Evolutionary conservation across 441 rosid species (phyloP), one percentile per base, ranked within the genome.

Genomic region (Erodium trifolium): DNA sequence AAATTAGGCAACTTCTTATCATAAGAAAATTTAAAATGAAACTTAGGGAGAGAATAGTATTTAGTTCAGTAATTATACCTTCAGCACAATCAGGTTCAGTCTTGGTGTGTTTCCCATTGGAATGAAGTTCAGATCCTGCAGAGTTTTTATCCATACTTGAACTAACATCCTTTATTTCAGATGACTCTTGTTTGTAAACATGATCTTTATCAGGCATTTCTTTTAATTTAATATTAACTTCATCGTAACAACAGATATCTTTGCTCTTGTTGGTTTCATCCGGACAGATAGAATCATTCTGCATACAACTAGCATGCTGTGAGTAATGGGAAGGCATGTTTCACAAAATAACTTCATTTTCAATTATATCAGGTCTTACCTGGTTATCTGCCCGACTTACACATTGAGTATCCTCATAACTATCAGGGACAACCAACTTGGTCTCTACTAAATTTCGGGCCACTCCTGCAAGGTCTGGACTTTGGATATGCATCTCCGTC

Each of bases 371-470:
- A 34, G 37, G 71, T 66, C 19, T 39, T 65, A 68, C 70, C 68
- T 64, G 73, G 29, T 74, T 70, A 71, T 64, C 74, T 34, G 63
- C 73, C 53, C 45, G 72, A 72, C 67, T 75, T 45, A 63, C 77
- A 72, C 65, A 49, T 59, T 73, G 77, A 65, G 76, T 77, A 76
- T 78, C 80, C 76, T 85, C 83, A 74, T 80, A 80, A 76, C 84
- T 85, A 79, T 87, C 88, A 13, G 77, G 79, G 72, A 73, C 75
- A 76, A 81, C 63, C 67, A 74, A 63, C 16, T 74, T 78, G 72
- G 49, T 67, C 76, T 67, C 68, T 53, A 82, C 79, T 71, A 69
- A 55, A 71, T 76, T 78, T 77, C 73, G 79, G 67, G 39, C 51
- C 67, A 66, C 70, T 18, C 65, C 68, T 47, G 49, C 73, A 49